Evolutionary conservation across 768 basidiomycete genomes (phyloP).

Genomic region (Cystofilobasidium ferigula): DNA sequence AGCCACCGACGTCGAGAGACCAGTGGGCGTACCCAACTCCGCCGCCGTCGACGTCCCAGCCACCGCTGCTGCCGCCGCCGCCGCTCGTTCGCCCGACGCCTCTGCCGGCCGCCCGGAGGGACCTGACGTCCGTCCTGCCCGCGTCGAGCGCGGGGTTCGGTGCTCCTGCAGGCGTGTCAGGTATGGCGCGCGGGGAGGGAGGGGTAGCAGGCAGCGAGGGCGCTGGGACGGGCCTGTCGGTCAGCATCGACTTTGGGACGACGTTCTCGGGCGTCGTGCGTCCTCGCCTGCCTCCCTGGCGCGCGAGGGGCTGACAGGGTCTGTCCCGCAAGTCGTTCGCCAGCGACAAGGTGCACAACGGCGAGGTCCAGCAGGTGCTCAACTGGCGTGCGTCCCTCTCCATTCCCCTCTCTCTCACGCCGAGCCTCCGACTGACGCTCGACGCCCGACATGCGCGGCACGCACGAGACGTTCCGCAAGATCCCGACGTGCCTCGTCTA

Average conservation of each 20-base stretch:
- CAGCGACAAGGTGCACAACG: conserved; percentile 68
- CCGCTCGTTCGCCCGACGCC: too few species aligned
- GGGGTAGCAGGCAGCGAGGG: conserved; percentile 4
- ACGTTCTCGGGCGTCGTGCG: conserved; percentile 30
- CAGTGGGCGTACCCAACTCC: too few species aligned
- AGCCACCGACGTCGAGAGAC: too few species aligned
- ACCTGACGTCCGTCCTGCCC: too few species aligned
- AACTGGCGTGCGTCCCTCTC: conserved; percentile 53
- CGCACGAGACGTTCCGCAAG: conserved; percentile 75
- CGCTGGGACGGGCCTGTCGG: conserved; percentile 27
- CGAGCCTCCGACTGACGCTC: background rate
- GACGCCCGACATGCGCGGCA: conserved; percentile 42
- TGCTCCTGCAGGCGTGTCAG: too few species aligned
- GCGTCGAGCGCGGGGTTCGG: too few species aligned
- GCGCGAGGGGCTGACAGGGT: background rate
- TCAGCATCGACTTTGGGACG: conserved; percentile 29
- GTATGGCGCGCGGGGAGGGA: conserved; percentile 3
- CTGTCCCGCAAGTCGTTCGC: conserved; percentile 56
- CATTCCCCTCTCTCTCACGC: background rate
- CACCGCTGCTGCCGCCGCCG: too few species aligned
- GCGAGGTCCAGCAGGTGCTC: conserved; percentile 70
- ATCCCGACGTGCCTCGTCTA: conserved; percentile 77
- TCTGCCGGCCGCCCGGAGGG: too few species aligned
- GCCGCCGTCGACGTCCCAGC: too few species aligned
- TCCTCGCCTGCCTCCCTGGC: background rate